Base-by-base conservation (phyloP, 2,329 filamentous ascomycete species). In the Elsinoe fawcettii region DNA sequence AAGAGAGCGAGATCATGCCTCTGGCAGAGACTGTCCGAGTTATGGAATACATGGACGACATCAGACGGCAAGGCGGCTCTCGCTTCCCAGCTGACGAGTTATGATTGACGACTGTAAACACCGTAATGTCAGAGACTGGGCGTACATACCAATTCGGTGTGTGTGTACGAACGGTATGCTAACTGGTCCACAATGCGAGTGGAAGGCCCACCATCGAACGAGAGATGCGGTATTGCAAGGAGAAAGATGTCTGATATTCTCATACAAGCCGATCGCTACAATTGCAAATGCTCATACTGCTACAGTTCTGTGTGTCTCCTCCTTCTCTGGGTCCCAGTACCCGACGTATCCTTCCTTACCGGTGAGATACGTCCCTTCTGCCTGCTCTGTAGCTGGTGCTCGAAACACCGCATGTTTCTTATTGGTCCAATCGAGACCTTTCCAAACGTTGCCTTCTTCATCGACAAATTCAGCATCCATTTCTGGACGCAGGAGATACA, bases 21-120 rank as follows among this genome's bases (percentile, higher is more conserved):
- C 76, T 72, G 72, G 63, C 67, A 0, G 75, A 78, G 65, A 78
- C 75, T 0, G 56, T 79, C 9, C 67, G 72, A 0, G 69, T 78
- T 0, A 67, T 79, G 69, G 71, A 73, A 56, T 68, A 78, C 16
- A 69, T 79, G 71, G 77, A 80, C 59, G 72, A 76, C 58, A 69
- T 77, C 7, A 64, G 76, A 36, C 63, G 63, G n/a, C 65, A 70
- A 49, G 67, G 69, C 11, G 67, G 66, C 6, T 65, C 66, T 1
- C 61, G 54, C 30, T 71, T 62, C 51, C 64, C 62, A 30, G 39
- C 44, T 4, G 44, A 49, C 22, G 25, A 27, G n/a, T n/a, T n/a
- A n/a, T n/a, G n/a, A n/a, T n/a, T n/a, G n/a, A n/a, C n/a, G n/a
- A n/a, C n/a, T n/a, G n/a, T n/a, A n/a, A n/a, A n/a, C n/a, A n/a